Evolutionary conservation across 164 flowering plant genomes (phyloP), one percentile per base, ranked within the genome.

Genomic region (Stephania yunnanensis): DNA sequence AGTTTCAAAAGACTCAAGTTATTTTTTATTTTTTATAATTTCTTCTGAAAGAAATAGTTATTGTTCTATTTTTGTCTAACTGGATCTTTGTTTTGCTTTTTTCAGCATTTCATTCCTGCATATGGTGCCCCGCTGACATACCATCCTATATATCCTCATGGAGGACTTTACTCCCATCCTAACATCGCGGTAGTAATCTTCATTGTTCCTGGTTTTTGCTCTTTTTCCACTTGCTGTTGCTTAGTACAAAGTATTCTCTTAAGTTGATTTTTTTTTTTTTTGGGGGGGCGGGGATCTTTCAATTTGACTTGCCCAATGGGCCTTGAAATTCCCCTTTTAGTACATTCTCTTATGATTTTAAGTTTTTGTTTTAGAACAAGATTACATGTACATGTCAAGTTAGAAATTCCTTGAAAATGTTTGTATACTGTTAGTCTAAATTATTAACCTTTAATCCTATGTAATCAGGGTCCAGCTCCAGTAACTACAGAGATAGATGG

Each of bases 81-180:
- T 61, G n/a, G 25, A 61, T 7, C 7, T 78, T 46, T 50, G 48
- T 9, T 19, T 70, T 20, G 45, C 81, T 83, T 75, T 90, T 91
- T 95, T 25, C 25, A 25, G 25, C 99, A 92, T 80, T 73, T 92
- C 73, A 95, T 93, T 70, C 86, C 98, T 53, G 97, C 82, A 25
- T 83, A 79, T 52, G 85, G 85, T 25, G 0, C 25, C 25, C 25
- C 25, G 25, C 25, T 25, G 68, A 75, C 82, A 70, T 95, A 93
- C 83, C 92, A 95, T 66, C 87, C 95, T 63, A 22, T 93, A 30
- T 93, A 92, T 87, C 92, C 98, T 76, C 94, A 89, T 7, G 94
- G 90, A 46, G 95, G 89, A 74, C 80, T 91, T 53, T 93, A 91
- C 82, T 89, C 91, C 76, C 95, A 91, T 85, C 98, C 97, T 52